Evolutionary conservation across 1,284 basidiomycete species (phyloP), one percentile per base, ranked within the genome.

Genomic region (Inonotus obliquus): DNA sequence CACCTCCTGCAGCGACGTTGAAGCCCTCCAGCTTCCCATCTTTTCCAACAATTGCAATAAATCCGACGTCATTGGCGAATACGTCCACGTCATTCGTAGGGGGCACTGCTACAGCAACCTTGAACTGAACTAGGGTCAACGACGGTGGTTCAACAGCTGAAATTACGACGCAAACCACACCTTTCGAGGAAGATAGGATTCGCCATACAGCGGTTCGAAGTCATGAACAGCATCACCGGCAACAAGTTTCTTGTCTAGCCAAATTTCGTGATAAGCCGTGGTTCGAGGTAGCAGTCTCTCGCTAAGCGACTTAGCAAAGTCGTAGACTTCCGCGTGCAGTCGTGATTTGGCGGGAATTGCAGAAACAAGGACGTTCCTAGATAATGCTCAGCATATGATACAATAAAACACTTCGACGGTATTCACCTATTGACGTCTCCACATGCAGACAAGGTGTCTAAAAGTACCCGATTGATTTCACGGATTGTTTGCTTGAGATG

Each of bases 381-480:
- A 54, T 29, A 6, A 44, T 39, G 48, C 52, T 59, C 37, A 67
- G 54, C 67, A 63, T 68, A 56, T 54, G 32, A 25, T 55, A 64
- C 53, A 57, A 11, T 17, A 59, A 60, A 17, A 57, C 41, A 19
- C 9, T 45, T 60, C 65, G 54, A 23, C 53, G 44, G 14, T 48
- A 74, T 82, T 29, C 72, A 93, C 89, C 92, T 81, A 76, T 96
- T 99, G 59, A 99, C 97, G 73, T 99, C 96, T 73, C 96, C 97
- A 70, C 97, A 99, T 29, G 97, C 96, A 54, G 96, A 97, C 65
- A 99, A 87, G 4, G 97, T 99, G 77, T 99, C 97, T 64, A 99
- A 81, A 69, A 98, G 74, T 35, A 83, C 87, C 63, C 89, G 83
- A 78, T 99, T 99, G 75, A 99, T 98, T 62, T 89, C 93, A 77